Evolutionary conservation across 106 monocot species (phyloP).

Genomic region (Hemerocallis citrina): DNA sequence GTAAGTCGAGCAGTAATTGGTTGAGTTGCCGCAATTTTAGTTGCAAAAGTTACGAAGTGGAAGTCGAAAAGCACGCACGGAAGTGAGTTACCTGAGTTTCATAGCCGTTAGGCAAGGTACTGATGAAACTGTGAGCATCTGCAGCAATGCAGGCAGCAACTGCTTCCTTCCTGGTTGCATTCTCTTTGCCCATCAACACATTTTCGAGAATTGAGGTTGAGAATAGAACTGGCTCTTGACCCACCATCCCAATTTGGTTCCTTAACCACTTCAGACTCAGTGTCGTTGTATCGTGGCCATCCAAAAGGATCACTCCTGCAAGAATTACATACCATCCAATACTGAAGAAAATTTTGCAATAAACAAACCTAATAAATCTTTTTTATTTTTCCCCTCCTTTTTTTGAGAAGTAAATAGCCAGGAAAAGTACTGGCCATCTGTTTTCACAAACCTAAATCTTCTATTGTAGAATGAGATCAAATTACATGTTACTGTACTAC

Average conservation of each 20-base stretch:
- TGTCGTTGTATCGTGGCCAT: conserved; percentile 29
- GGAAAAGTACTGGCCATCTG: too few relatives aligned
- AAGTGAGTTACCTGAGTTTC: conserved; percentile 19
- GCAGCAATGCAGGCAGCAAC: conserved; percentile 18
- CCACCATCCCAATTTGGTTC: conserved; percentile 31
- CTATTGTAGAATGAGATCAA: too few relatives aligned
- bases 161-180: conserved; percentile 25
- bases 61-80: neutral
- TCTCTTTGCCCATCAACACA: conserved; percentile 37
- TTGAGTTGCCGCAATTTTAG: too few relatives aligned
- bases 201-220: conserved; percentile 28
- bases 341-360: neutral
- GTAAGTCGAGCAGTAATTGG: too few relatives aligned
- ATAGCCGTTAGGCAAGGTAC: conserved; percentile 24
- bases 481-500: neutral
- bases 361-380: too few relatives aligned
- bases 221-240: conserved; percentile 36
- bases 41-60: too few relatives aligned
- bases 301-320: conserved; percentile 27
- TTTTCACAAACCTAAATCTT: too few relatives aligned
- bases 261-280: conserved; percentile 27
- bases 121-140: conserved; percentile 31
- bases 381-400: too few relatives aligned
- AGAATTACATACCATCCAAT: neutral
- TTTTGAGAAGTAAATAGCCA: too few relatives aligned